Conservation (phyloP, 768 basidiomycete genomes). For the Lactifluus subvellereus region DNA sequence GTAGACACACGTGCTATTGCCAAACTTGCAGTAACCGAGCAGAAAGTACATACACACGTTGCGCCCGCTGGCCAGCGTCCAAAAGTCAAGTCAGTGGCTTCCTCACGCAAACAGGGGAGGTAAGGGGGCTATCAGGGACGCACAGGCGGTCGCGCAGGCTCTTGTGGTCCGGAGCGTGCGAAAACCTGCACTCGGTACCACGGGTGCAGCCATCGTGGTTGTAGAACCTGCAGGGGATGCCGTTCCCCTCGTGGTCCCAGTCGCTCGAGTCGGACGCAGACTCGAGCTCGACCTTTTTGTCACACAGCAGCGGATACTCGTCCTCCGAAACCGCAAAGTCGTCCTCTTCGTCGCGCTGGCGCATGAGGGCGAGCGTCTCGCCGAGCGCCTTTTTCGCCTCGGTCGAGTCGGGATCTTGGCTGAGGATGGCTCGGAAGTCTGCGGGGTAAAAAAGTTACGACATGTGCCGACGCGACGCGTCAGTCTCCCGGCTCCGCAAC, state of each 20-base stretch:
- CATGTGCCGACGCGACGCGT: too few species aligned
- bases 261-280: slow-evolving; percentile 51
- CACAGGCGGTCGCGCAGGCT: slow-evolving; percentile 52
- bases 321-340: slow-evolving; percentile 19
- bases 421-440: slow-evolving; percentile 31
- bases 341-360: neutral
- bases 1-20: slow-evolving; percentile 39
- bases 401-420: slow-evolving; percentile 28
- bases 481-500: neutral
- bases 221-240: slow-evolving; percentile 50
- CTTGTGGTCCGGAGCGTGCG: slow-evolving; percentile 50
- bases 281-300: slow-evolving; percentile 35
- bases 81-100: neutral
- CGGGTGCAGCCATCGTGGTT: slow-evolving; percentile 47
- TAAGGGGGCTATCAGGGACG: slow-evolving; percentile 24
- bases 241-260: slow-evolving; percentile 46
- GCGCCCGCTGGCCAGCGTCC: slow-evolving; percentile 37
- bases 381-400: slow-evolving; percentile 25
- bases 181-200: slow-evolving; percentile 40
- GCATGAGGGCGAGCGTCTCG: slow-evolving; percentile 1
- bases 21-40: slow-evolving; percentile 38
- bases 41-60: slow-evolving; percentile 46
- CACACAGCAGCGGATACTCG: slow-evolving; percentile 25
- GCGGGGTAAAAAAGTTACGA: neutral
- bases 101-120: neutral